Percentiles rank a stretch among this genome's conserved stretches.
phyloP scores from a whole-genome alignment of 306 rosid genomes.

The Vigna nakashimae region DNA sequence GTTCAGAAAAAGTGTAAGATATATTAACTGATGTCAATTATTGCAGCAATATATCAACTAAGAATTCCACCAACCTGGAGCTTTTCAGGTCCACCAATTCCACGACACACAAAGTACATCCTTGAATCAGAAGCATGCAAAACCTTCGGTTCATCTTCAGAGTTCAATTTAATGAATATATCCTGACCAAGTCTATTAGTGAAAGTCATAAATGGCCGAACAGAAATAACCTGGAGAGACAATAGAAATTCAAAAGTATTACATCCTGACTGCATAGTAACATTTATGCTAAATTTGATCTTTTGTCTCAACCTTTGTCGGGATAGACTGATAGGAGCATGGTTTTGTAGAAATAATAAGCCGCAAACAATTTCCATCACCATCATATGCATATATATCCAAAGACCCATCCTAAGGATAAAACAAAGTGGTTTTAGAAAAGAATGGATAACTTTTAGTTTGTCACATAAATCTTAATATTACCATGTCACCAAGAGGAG shows the following conservation, averaged over 20 bases:
- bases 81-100: slow-evolving; percentile 68
- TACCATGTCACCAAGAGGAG: slow-evolving; percentile 94
- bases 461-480: slow-evolving; percentile 30
- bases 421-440: slow-evolving; percentile 35
- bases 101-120: slow-evolving; percentile 64
- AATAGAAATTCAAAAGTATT: slow-evolving; percentile 23
- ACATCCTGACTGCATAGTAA: slow-evolving; percentile 20
- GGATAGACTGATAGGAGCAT: slow-evolving; percentile 79
- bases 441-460: not conserved
- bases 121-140: slow-evolving; percentile 84
- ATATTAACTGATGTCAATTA: slow-evolving; percentile 16
- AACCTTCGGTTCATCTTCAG: slow-evolving; percentile 85
- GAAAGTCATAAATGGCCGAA: slow-evolving; percentile 92
- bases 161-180: slow-evolving; percentile 70
- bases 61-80: slow-evolving; percentile 73
- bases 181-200: slow-evolving; percentile 94
- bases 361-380: slow-evolving; percentile 77
- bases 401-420: slow-evolving; percentile 82
- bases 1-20: slow-evolving; percentile 28
- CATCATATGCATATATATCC: slow-evolving; percentile 82
- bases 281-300: slow-evolving; percentile 32
- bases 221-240: slow-evolving; percentile 69
- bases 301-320: slow-evolving; percentile 77
- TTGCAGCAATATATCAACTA: slow-evolving; percentile 40
- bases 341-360: slow-evolving; percentile 89